Percentiles rank a stretch among this genome's conserved stretches.
Conservation (phyloP, 1,284 basidiomycete genomes). For the Limonomyces culmigenus region DNA sequence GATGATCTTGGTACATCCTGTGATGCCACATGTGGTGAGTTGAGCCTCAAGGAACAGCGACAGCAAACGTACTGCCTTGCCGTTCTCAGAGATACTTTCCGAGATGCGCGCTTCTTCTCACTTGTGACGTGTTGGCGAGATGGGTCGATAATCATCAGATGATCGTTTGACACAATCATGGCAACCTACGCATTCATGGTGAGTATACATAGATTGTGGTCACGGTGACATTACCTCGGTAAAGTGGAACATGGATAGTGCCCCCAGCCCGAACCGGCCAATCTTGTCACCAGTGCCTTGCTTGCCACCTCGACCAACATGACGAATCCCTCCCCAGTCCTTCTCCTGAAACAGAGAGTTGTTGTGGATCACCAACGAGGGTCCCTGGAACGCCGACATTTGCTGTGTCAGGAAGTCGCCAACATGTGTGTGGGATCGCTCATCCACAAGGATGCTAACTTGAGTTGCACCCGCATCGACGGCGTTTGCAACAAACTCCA, state of each 20-base stretch:
- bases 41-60: too few species aligned
- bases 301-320: neutral
- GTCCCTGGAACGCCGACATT: neutral
- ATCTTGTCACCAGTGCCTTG: neutral
- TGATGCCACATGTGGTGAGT: too few species aligned
- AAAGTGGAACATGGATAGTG: neutral
- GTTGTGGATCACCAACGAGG: neutral
- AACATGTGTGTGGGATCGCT: neutral
- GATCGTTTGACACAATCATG: too few species aligned
- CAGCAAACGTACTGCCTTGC: too few species aligned
- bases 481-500: neutral
- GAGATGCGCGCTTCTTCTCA: too few species aligned
- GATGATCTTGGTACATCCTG: constrained; percentile 25
- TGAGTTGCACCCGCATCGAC: neutral
- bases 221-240: too few species aligned
- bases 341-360: neutral
- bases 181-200: too few species aligned
- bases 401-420: neutral
- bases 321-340: neutral
- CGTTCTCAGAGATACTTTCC: too few species aligned
- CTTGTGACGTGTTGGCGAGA: too few species aligned
- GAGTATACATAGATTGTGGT: too few species aligned
- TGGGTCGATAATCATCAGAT: too few species aligned
- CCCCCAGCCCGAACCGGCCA: neutral
- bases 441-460: neutral